Conservation (phyloP, 352 stramenopile species). For the Globisporangium rhizosaccharum region DNA sequence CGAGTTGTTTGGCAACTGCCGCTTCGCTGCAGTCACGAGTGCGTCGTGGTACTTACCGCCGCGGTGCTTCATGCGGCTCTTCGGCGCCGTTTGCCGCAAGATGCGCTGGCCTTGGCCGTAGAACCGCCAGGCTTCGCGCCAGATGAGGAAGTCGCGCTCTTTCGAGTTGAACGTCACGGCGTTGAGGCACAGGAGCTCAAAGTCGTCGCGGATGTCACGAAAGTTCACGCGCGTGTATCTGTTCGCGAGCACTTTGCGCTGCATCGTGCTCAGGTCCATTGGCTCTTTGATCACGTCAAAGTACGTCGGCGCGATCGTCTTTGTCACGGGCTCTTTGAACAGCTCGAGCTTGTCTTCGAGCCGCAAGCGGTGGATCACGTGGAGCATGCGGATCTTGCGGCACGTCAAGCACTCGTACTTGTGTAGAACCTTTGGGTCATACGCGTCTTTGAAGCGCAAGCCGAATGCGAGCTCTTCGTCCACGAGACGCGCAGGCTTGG, state of each 20-base stretch:
- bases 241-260: conserved; percentile 56
- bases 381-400: conserved; percentile 69
- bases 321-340: conserved; percentile 93
- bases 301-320: conserved; percentile 91
- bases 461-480: conserved; percentile 62
- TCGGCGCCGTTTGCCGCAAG: conserved; percentile 66
- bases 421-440: conserved; percentile 64
- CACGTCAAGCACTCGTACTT: conserved; percentile 86
- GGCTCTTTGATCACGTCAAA: conserved; percentile 90
- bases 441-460: conserved; percentile 54
- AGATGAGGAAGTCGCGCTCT: conserved; percentile 86
- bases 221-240: conserved; percentile 73
- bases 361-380: conserved; percentile 51
- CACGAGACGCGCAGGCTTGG: conserved; percentile 42
- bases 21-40: conserved; percentile 64
- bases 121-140: conserved; percentile 91
- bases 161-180: conserved; percentile 94
- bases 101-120: conserved; percentile 79
- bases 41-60: conserved; percentile 68
- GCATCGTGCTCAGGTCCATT: conserved; percentile 92
- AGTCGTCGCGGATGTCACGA: conserved; percentile 84
- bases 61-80: conserved; percentile 71
- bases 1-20: conserved; percentile 82
- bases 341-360: conserved; percentile 84
- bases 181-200: conserved; percentile 95